Percentiles rank a stretch among this genome's conserved stretches.
phyloP scores from a whole-genome alignment of 2,329 filamentous ascomycete species.

The Paraphaeosphaeria minitans region DNA sequence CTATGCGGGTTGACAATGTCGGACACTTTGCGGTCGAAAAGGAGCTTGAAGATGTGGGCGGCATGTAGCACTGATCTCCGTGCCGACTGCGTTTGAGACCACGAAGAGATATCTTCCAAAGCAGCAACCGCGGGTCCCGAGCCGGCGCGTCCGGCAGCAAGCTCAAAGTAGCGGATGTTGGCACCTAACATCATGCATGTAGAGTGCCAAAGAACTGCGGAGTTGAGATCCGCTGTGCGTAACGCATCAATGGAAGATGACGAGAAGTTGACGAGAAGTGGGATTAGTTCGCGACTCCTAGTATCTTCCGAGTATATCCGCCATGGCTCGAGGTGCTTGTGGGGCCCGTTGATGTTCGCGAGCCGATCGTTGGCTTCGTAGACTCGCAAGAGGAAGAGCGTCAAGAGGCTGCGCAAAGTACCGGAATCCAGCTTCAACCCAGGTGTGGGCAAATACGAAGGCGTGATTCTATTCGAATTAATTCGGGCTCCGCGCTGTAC shows the following conservation, averaged over 20 bases:
- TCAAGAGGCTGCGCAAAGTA: conserved; percentile 39
- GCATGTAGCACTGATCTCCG: conserved; percentile 58
- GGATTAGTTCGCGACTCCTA: conserved; percentile 49
- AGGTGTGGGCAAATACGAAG: conserved; percentile 39
- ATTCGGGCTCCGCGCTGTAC: conserved; percentile 36
- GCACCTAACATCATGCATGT: conserved; percentile 59
- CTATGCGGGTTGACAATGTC: conserved; percentile 59
- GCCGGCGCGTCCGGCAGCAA: conserved; percentile 58
- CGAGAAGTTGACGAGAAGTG: conserved; percentile 45
- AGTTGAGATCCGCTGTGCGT: conserved; percentile 55
- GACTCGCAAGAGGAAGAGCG: conserved; percentile 39
- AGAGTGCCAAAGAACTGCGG: conserved; percentile 58
- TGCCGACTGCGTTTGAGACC: conserved; percentile 58
- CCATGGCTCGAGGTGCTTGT: conserved; percentile 44
- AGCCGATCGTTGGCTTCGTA: conserved; percentile 44
- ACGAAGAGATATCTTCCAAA: conserved; percentile 56
- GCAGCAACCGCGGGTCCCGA: conserved; percentile 54
- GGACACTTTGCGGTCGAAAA: conserved; percentile 58
- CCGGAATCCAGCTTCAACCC: conserved; percentile 38
- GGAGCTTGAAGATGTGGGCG: conserved; percentile 58
- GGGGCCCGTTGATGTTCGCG: conserved; percentile 28
- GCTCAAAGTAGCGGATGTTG: conserved; percentile 59
- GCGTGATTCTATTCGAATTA: conserved; percentile 40
- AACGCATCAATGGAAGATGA: conserved; percentile 51
- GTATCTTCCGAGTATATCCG: conserved; percentile 55